Base-by-base conservation (phyloP, 345 rosid species). In the Populus pruinosa region DNA sequence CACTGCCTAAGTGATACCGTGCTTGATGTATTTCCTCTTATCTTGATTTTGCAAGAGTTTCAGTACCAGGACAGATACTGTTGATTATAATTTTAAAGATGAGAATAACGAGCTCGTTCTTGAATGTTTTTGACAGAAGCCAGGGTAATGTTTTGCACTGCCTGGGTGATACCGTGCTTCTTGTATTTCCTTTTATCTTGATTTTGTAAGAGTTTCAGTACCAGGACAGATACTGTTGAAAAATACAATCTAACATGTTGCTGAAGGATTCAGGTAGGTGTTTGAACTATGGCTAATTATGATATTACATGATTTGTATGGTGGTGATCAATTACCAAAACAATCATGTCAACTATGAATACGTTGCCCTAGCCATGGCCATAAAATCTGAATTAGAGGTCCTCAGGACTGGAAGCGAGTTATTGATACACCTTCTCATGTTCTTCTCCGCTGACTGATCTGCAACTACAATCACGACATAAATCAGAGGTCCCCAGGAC, bases 371-470 rank as follows among this genome's bases (percentile, higher is more conserved):
- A 25, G 72, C 72, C 31, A n/a, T n/a, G 5, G 4, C 53, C 23
- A 10, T 41, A 41, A 41, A 2, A 41, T 41, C 11, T 41, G 44
- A 41, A 66, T 87, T 79, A 94, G 96, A 97, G 92, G 68, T 94
- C 97, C 82, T n/a, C n/a, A 90, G 88, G 17, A 92, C 87, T 1
- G 96, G 92, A 50, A 78, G 79, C 2, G 92, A 86, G 29, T 93
- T 93, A 23, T 86, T 62, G 75, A 92, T 90, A 76, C 86, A 94
- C 87, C 89, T 90, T 72, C 76, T 86, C 98, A 94, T 91, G 67
- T 87, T 92, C 88, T 90, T 91, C 83, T 88, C 88, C 23, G 93
- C 98, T 12, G 98, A 80, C 44, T 87, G 78, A 78, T 87, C 97
- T 90, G 88, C 83, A 78, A 72, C 36, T 62, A 63, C 14, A 63